Evolutionary conservation across 2,329 filamentous ascomycete species (phyloP).

Genomic region (Lachnellula subtilissima): DNA sequence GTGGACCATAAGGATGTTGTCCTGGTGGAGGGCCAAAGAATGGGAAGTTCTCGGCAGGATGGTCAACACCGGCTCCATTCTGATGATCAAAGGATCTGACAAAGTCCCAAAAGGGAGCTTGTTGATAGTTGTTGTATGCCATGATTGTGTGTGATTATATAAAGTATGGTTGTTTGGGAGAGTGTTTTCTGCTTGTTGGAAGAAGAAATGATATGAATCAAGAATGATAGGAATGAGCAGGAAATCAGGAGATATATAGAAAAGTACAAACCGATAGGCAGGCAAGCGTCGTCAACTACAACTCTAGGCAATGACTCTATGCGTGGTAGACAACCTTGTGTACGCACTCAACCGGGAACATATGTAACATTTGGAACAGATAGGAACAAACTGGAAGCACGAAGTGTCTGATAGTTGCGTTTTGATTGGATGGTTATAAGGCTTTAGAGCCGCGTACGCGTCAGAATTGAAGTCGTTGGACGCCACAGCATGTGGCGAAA

Average conservation of each 20-base stretch:
- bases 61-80: slow-evolving; percentile 28
- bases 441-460: slow-evolving; percentile 14
- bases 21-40: slow-evolving; percentile 11
- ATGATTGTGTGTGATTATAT: slow-evolving; percentile 15
- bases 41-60: slow-evolving; percentile 14
- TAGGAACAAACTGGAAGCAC: slow-evolving; percentile 12
- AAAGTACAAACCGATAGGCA: slow-evolving; percentile 4
- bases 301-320: slow-evolving; percentile 7
- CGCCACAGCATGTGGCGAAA: slow-evolving; percentile 9
- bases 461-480: neutral
- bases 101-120: slow-evolving; percentile 30
- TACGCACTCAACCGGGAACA: slow-evolving; percentile 6
- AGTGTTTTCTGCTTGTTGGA: slow-evolving; percentile 1
- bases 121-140: slow-evolving; percentile 28
- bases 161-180: slow-evolving; percentile 11
- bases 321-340: slow-evolving; percentile 1
- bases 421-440: slow-evolving; percentile 6
- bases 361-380: slow-evolving; percentile 8
- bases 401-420: neutral
- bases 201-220: slow-evolving; percentile 8
- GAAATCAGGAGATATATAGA: slow-evolving; percentile 16
- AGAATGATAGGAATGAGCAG: slow-evolving; percentile 6
- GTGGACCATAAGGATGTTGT: slow-evolving; percentile 8
- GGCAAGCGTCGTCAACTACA: slow-evolving; percentile 2
- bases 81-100: slow-evolving; percentile 21